Percentiles rank a stretch among this genome's conserved stretches.
Evolutionary conservation across 345 rosid genomes (phyloP).

Genomic region (Excoecaria cochinchinensis): DNA sequence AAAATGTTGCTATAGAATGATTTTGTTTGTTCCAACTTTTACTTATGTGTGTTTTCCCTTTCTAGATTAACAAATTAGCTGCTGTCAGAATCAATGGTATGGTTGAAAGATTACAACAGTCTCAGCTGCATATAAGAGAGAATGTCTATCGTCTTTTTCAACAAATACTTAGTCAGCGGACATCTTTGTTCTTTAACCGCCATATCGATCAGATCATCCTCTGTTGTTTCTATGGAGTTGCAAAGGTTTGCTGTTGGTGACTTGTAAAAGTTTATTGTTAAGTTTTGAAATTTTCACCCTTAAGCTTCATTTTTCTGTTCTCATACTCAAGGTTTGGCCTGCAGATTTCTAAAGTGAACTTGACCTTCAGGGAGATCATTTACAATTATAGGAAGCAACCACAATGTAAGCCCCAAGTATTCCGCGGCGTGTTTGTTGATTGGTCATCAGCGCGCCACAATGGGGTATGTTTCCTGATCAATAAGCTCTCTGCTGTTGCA

Average conservation of each 20-base stretch:
- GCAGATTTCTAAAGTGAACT: constrained; percentile 81
- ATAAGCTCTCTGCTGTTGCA: constrained; percentile 1
- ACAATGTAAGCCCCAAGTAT: constrained; percentile 90
- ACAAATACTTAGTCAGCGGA: constrained; percentile 29
- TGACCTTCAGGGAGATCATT: constrained; percentile 83
- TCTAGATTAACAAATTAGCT: constrained; percentile 33
- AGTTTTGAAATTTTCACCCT: neutral
- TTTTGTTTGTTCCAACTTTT: constrained; percentile 7
- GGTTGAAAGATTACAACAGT: constrained; percentile 30
- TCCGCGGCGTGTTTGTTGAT: constrained; percentile 80
- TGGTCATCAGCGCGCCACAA: constrained; percentile 56
- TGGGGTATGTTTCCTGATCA: constrained; percentile 42
- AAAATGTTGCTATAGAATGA: neutral
- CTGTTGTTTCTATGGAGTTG: constrained; percentile 39
- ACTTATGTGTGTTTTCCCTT: constrained; percentile 10
- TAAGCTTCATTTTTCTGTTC: neutral
- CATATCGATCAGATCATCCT: constrained; percentile 40
- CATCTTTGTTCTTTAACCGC: constrained; percentile 35
- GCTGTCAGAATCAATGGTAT: constrained; percentile 39
- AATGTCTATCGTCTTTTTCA: constrained; percentile 36
- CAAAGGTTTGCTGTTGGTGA: constrained; percentile 28
- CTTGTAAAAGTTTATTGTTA: constrained; percentile 1
- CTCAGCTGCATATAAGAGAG: constrained; percentile 38
- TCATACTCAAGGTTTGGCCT: constrained; percentile 16
- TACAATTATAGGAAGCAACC: constrained; percentile 91